These are phyloP conservation scores for Aspergillus pseudonomiae DNA, from an alignment of 2,329 filamentous ascomycete species.

Conservation along the genomic window DNA sequence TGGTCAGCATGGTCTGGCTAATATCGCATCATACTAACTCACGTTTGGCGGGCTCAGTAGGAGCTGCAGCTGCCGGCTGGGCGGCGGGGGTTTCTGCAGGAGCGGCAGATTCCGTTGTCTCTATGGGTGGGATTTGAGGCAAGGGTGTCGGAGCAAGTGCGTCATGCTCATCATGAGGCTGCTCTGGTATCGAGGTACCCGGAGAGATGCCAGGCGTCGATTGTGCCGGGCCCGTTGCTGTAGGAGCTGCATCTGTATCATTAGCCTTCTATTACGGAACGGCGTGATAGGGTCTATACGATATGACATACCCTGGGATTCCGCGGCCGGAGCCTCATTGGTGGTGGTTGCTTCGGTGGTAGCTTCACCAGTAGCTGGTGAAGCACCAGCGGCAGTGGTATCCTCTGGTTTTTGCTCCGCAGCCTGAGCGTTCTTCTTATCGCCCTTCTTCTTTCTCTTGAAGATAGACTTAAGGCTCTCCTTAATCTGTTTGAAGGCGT, in stretches of 20 bases:
- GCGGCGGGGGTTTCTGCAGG: conserved; percentile 13
- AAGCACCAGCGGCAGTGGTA: background rate
- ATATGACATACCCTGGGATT: background rate
- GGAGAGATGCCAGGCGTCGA: background rate
- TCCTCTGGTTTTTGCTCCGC: conserved; percentile 12
- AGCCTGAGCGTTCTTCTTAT: background rate
- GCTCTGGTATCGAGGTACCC: conserved; percentile 1
- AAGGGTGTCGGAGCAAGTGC: background rate
- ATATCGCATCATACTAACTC: background rate
- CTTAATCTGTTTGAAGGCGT: conserved; percentile 38
- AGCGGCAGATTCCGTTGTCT: conserved; percentile 8
- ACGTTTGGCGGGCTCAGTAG: background rate
- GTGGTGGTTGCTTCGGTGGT: background rate
- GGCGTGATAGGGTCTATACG: background rate
- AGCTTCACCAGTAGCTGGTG: background rate
- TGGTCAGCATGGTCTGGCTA: conserved; percentile 8
- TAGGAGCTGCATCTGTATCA: background rate
- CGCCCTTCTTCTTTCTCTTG: conserved; percentile 33
- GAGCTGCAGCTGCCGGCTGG: background rate
- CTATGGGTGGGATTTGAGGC: background rate
- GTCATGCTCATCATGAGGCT: conserved; percentile 1
- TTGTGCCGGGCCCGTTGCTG: background rate
- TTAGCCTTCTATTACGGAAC: background rate
- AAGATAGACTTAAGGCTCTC: conserved; percentile 37
- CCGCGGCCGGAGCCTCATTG: background rate